phyloP scores from a whole-genome alignment of 306 rosid genomes.

The Begonia peltatifolia region DNA sequence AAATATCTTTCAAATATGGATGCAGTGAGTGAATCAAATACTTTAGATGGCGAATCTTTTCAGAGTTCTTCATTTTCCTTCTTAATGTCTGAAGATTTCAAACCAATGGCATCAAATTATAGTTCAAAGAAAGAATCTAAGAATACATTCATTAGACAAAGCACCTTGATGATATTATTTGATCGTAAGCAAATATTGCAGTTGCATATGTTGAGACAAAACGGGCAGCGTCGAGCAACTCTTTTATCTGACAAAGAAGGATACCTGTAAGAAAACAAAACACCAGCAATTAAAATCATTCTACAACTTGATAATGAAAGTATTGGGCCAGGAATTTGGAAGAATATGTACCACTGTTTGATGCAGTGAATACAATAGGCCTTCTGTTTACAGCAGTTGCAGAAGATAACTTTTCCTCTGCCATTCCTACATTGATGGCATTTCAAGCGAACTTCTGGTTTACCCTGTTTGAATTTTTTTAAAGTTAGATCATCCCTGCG shows the following conservation, averaged over 20 bases:
- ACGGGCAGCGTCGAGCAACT: slow-evolving; percentile 46
- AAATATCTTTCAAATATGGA: slow-evolving; percentile 47
- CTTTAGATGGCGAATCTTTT: slow-evolving; percentile 34
- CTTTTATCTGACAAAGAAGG: slow-evolving; percentile 39
- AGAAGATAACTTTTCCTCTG: slow-evolving; percentile 26
- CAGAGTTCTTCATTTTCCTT: slow-evolving; percentile 23
- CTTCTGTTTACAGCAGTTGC: slow-evolving; percentile 38
- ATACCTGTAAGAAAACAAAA: slow-evolving; percentile 38
- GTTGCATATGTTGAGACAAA: slow-evolving; percentile 57
- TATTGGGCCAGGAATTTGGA: not conserved
- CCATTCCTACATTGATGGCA: slow-evolving; percentile 72
- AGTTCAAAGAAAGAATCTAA: slow-evolving; percentile 6
- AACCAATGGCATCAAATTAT: slow-evolving; percentile 2
- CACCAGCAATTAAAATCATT: slow-evolving; percentile 7
- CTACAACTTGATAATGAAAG: not conserved
- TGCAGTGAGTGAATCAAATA: slow-evolving; percentile 25
- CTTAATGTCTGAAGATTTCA: slow-evolving; percentile 39
- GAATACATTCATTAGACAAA: slow-evolving; percentile 1
- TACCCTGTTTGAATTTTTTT: slow-evolving; percentile 15
- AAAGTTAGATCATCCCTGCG: not conserved
- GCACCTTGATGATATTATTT: slow-evolving; percentile 51
- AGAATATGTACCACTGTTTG: slow-evolving; percentile 42
- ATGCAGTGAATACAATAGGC: slow-evolving; percentile 52
- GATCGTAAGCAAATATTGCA: slow-evolving; percentile 65
- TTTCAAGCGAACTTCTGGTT: slow-evolving; percentile 12